Conservation (phyloP, 768 basidiomycete species). For the Leccinum truebloodii region DNA sequence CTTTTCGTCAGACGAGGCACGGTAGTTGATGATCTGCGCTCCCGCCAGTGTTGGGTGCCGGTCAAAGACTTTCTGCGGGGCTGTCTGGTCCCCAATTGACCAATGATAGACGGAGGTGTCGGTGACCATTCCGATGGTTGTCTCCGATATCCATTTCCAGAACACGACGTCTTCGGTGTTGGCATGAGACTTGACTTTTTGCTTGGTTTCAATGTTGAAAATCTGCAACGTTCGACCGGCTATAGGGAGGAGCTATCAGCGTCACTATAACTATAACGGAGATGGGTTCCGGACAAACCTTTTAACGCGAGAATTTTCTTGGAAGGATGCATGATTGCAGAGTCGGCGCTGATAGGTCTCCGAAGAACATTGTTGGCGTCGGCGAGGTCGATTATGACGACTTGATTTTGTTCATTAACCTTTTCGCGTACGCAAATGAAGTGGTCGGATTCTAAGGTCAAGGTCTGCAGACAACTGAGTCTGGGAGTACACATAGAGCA, state of each 20-base stretch:
- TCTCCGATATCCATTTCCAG: constrained; percentile 98
- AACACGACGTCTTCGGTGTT: constrained; percentile 95
- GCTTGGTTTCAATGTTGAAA: constrained; percentile 97
- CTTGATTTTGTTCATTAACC: constrained; percentile 92
- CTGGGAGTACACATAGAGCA: not conserved
- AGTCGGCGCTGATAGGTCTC: constrained; percentile 96
- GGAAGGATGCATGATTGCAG: constrained; percentile 96
- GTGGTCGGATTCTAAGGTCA: constrained; percentile 96
- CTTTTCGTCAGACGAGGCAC: constrained; percentile 88
- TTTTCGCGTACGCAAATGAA: constrained; percentile 98
- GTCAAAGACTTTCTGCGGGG: constrained; percentile 94
- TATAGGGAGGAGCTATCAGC: constrained; percentile 34
- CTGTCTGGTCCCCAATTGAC: constrained; percentile 70
- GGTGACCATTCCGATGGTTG: constrained; percentile 93
- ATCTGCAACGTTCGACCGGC: constrained; percentile 94
- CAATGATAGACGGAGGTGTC: constrained; percentile 93
- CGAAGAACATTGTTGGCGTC: constrained; percentile 98
- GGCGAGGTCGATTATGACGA: constrained; percentile 97
- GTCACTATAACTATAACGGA: not conserved
- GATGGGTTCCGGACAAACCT: constrained; percentile 44
- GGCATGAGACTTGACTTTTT: constrained; percentile 94
- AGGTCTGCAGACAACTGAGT: constrained; percentile 51
- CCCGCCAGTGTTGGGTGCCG: constrained; percentile 92
- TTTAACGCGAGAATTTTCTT: constrained; percentile 97
- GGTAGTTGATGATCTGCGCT: constrained; percentile 98